A percentile compares a stretch with the other conserved stretches of the same genome.
phyloP scores from a whole-genome alignment of 2,329 filamentous ascomycete species.

The Hypoxylon sp. region DNA sequence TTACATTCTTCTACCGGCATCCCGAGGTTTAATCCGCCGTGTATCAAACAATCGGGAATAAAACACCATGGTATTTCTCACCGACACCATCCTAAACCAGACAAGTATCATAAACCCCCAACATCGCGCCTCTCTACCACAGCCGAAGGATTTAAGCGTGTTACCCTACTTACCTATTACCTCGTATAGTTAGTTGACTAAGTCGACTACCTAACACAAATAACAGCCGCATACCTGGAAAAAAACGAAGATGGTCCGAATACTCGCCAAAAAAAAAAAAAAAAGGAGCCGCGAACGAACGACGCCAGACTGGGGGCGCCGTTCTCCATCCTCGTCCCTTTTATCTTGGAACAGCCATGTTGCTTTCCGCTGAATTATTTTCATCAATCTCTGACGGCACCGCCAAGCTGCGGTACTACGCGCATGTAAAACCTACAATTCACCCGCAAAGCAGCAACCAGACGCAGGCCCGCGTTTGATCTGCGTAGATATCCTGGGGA shows the following conservation, averaged over 20 bases:
- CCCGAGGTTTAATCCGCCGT: constrained; percentile 1
- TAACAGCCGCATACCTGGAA: background rate
- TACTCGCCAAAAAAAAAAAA: constrained; percentile 21
- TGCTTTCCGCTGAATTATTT: constrained; percentile 25
- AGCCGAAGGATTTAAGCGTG: constrained; percentile 7
- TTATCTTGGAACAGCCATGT: constrained; percentile 34
- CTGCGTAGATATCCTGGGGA: constrained; percentile 36
- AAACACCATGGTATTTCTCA: constrained; percentile 19
- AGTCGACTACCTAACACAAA: too few relatives aligned
- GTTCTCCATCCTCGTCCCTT: constrained; percentile 39
- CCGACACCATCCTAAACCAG: constrained; percentile 24
- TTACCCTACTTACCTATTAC: constrained; percentile 4
- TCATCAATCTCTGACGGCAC: constrained; percentile 25
- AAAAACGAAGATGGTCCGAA: constrained; percentile 16
- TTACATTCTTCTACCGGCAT: background rate
- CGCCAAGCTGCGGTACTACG: constrained; percentile 29
- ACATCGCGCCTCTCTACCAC: constrained; percentile 3
- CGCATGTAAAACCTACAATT: constrained; percentile 23
- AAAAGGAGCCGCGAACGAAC: constrained; percentile 7
- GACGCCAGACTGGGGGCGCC: constrained; percentile 17
- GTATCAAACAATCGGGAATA: constrained; percentile 6
- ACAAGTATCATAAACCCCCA: constrained; percentile 26
- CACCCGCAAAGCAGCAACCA: constrained; percentile 23
- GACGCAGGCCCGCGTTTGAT: constrained; percentile 36
- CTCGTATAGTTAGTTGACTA: background rate